Evolutionary conservation across 257 asterid genomes (phyloP), one percentile per base, ranked within the genome.

Genomic region (Agastache rugosa): DNA sequence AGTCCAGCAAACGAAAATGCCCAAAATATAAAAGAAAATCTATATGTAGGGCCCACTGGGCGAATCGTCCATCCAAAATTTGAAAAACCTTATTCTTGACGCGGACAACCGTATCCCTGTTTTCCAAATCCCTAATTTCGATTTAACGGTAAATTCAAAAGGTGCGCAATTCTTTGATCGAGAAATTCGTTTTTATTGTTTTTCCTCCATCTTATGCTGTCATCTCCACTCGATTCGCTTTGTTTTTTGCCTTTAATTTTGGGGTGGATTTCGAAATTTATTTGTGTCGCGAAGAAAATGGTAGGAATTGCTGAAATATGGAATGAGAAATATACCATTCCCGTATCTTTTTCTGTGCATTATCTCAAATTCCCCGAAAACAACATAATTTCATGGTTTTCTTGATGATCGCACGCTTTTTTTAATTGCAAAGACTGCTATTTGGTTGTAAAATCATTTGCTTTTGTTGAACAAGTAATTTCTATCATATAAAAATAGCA

Each of bases 31-130:
- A 25, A 25, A 25, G 1, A 25, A 25, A 29, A 29, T 29, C 34
- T 29, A 29, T 29, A 29, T 29, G 34, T 29, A 29, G 34, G 34
- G 34, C 34, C 34, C 34, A 29, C 34, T 3, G 4, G 34, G 34
- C 0, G 1, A 50, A 6, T 50, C 1, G 4, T 11, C 10, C 3
- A 6, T 0, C 22, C 22, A 1, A 16, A 53, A 53, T 20, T 22
- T 6, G 47, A 51, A 4, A 20, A 23, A 6, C 29, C 48, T 17
- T 63, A 41, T 71, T 63, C 76, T 41, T 48, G 25, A 63, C 60
- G 42, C 19, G 72, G 58, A 39, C 58, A 72, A 50, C 41, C 65
- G 12, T 74, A 79, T 79, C 65, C 80, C 19, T 35, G 66, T 74
- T 65, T 72, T 55, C 29, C 67, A 65, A 39, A 70, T 34, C 64